phyloP scores from a whole-genome alignment of 352 stramenopile genomes.

The Phytophthora pistaciae region DNA sequence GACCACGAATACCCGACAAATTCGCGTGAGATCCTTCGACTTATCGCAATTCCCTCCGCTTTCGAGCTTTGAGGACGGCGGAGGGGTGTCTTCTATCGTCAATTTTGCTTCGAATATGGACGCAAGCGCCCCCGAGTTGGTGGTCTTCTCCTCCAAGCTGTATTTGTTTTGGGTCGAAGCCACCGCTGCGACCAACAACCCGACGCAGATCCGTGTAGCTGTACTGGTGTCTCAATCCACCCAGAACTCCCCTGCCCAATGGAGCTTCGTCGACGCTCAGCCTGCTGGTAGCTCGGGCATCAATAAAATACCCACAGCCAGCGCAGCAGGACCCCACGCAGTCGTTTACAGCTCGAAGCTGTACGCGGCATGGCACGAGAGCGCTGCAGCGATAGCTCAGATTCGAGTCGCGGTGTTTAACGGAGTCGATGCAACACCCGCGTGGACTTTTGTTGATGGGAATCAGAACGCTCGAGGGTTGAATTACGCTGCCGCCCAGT shows the following conservation, averaged over 20 bases:
- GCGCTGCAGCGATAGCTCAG: constrained; percentile 29
- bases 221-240: constrained; percentile 39
- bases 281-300: constrained; percentile 41
- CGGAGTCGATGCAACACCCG: constrained; percentile 41
- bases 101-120: constrained; percentile 57
- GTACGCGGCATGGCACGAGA: constrained; percentile 72
- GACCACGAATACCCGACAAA: constrained; percentile 31
- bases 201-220: constrained; percentile 60
- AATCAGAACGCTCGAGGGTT: constrained; percentile 47
- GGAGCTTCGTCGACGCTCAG: constrained; percentile 47
- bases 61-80: constrained; percentile 58
- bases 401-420: constrained; percentile 72
- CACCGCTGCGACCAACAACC: constrained; percentile 33
- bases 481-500: constrained; percentile 48
- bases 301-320: constrained; percentile 54
- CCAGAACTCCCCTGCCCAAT: constrained; percentile 34
- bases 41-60: constrained; percentile 40
- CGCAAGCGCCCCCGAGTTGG: constrained; percentile 41
- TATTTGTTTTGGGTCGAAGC: constrained; percentile 69
- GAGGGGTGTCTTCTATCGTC: constrained; percentile 33
- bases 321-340: constrained; percentile 41
- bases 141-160: constrained; percentile 37
- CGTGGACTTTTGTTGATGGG: constrained; percentile 70
- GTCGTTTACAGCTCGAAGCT: constrained; percentile 49
- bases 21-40: constrained; percentile 57